Base-by-base conservation (phyloP, 129 eudicot genomes). In the Tanacetum coccineum region DNA sequence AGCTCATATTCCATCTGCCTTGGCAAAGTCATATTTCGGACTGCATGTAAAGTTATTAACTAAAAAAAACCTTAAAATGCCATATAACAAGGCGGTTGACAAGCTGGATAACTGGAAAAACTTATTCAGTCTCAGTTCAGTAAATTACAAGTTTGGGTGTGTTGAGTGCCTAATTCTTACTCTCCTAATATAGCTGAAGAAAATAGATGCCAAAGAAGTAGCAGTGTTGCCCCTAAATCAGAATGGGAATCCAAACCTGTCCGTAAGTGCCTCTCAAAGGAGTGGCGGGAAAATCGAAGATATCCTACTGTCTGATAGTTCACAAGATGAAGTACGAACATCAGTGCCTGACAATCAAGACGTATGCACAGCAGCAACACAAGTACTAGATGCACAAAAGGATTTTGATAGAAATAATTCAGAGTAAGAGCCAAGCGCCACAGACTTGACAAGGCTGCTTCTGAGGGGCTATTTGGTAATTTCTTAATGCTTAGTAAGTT, bases 391-490 rank as follows among this genome's bases (percentile, higher is more conserved):
- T 71, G 40, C 40, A 46, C 46, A 64, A 60, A 39, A 61, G 11
- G 81, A 74, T 49, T 51, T 81, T 13, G 81, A 85, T 18, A 75
- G 20, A 42, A 64, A 7, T 32, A 32, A 32, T 32, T 30, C 48
- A 76, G 54, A 69, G 0, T 66, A 52, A 52, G 87, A 76, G 65
- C 39, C 68, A 76, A 49, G 87, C 90, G 91, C 81, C 62, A 85
- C 61, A 60, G 71, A 71, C 44, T 57, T 72, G 22, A 32, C 1
- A 87, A 85, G 71, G 81, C 91, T 21, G 81, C 84, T 15, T 52
- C 62, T 81, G 56, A 79, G 91, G 74, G 87, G 87, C 12, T 76
- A 62, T 73, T 67, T 79, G 84, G 91, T 85, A 85, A 59, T 15
- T 62, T 48, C 47, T 26, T 17, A 30, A 40, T 14, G 32, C 68